A percentile compares a stretch with the other conserved stretches of the same genome.
These are phyloP conservation scores for Amauroascus verrucosus DNA, from an alignment of 2,329 filamentous ascomycete species.

Conservation along the genomic window DNA sequence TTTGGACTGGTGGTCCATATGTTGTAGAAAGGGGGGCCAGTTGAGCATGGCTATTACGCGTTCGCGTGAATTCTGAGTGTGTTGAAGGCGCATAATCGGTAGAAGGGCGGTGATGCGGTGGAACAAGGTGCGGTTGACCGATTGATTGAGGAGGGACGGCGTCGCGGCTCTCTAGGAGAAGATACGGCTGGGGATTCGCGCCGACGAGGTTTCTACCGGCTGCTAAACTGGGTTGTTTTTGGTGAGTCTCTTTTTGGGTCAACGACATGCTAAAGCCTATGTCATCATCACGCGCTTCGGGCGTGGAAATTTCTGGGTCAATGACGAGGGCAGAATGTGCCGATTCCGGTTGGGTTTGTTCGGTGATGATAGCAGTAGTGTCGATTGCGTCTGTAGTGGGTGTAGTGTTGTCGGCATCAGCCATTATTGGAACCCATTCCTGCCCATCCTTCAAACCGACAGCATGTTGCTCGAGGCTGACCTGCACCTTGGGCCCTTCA, in stretches of 20 bases:
- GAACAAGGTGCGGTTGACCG: neutral
- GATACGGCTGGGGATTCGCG: neutral
- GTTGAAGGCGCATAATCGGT: neutral
- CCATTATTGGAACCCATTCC: slow-evolving; percentile 7
- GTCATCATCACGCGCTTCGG: neutral
- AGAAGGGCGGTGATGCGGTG: neutral
- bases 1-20: neutral
- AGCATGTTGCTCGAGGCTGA: neutral
- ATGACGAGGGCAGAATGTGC: neutral
- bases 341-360: neutral
- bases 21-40: neutral
- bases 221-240: neutral
- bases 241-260: neutral
- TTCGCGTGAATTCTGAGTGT: neutral
- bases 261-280: neutral
- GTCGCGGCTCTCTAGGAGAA: neutral
- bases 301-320: slow-evolving; percentile 1
- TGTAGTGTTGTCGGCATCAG: neutral
- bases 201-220: neutral
- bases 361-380: neutral
- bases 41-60: neutral
- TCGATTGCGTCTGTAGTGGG: neutral
- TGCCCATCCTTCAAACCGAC: neutral
- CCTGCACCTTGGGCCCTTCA: neutral
- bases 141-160: neutral